Evolutionary conservation across 495 filamentous ascomycete genomes (phyloP).

Genomic region (Daldinia bambusicola): DNA sequence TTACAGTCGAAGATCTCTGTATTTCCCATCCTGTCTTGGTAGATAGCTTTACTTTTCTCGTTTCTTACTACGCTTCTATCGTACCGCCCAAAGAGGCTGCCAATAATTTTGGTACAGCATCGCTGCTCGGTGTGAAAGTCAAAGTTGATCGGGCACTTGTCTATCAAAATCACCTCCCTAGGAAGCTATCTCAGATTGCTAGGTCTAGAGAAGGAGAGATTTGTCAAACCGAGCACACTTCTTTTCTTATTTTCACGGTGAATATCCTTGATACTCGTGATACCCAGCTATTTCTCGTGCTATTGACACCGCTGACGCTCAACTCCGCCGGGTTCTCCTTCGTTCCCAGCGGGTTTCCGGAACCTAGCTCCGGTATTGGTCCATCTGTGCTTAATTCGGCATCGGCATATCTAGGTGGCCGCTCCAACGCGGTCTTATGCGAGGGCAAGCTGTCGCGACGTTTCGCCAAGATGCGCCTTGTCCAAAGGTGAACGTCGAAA

Average conservation of each 20-base stretch:
- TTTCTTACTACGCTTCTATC: no score
- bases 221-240: conserved; percentile 26
- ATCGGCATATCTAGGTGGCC: conserved; percentile 16
- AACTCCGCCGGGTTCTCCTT: conserved; percentile 46
- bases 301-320: conserved; percentile 15
- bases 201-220: not conserved
- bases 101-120: no score
- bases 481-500: not conserved
- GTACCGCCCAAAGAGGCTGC: no score
- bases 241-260: conserved; percentile 25
- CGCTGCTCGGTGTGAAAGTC: no score
- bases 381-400: conserved; percentile 43
- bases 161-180: no score
- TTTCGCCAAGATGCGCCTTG: not conserved
- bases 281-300: conserved; percentile 42
- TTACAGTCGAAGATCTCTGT: no score
- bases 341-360: conserved; percentile 29
- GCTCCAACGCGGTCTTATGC: not conserved
- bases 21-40: no score
- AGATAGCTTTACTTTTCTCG: no score
- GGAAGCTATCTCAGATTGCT: not conserved
- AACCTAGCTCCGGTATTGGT: conserved; percentile 37
- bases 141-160: no score
- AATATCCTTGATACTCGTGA: conserved; percentile 46
- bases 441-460: not conserved